Base-by-base conservation (phyloP, 139 green algal genomes). In the Closterium sp. region DNA sequence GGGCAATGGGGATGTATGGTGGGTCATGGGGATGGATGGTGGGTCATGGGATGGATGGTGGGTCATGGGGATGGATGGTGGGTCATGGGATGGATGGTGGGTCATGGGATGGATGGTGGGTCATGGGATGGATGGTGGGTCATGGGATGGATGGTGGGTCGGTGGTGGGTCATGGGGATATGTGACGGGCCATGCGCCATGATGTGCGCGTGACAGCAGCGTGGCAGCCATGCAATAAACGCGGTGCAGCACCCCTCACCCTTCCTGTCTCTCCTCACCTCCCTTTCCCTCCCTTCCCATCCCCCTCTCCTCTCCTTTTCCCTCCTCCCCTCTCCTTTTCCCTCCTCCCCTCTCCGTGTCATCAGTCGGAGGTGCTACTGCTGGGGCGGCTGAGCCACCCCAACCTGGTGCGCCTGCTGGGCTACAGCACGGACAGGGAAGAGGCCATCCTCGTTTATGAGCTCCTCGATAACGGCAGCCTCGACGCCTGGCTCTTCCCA, bases 361-460 rank as follows among this genome's bases (percentile, higher is more conserved):
- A 24, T 79, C 91, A 94, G 91, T 73, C 89, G n/a, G 89, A 94
- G 89, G 89, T 94, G 34, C 31, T 42, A 2, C 27, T 93, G 27
- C 28, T 94, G n/a, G 85, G 91, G n/a, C 87, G 28, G 88, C 89
- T 94, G 34, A 29, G 93, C n/a, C 91, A 94, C 70, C 30, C 31
- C 38, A 94, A 91, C 87, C 42, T 94, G 13, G 92, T 94, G 27
- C 29, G 70, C 1, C 86, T 94, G 17, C 88, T 94, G 28, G 92
- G 92, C 22, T 94, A 94, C 29, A 94, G 88, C 89, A 38, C 88
- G 31, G 90, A 93, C 21, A 89, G 62, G 13, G 79, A 94, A 5
- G 30, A 93, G 45, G 38, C 38, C 21, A 73, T 94, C 32, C 92
- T 94, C 17, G 92, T 93, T 34, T 94, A 94, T 38, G 92, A 94